phyloP scores from a whole-genome alignment of 495 filamentous ascomycete species.

The Cairneyella variabilis region DNA sequence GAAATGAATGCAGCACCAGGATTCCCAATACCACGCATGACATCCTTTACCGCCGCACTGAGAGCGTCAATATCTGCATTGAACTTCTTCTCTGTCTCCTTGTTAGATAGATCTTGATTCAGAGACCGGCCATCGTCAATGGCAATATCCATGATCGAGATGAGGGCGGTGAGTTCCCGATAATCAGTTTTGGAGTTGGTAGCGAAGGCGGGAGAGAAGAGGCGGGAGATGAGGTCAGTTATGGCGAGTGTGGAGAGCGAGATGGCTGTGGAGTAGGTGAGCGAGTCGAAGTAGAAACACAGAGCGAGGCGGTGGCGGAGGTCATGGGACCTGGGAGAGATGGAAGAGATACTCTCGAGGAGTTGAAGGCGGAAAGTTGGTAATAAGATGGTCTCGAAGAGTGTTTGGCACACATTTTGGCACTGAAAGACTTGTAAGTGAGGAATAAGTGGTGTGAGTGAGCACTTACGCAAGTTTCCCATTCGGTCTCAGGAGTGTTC shows the following conservation, averaged over 20 bases:
- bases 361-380: constrained; percentile 55
- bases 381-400: constrained; percentile 45
- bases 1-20: constrained; percentile 67
- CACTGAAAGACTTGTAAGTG: constrained; percentile 45
- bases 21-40: constrained; percentile 71
- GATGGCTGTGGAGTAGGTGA: constrained; percentile 29
- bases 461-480: constrained; percentile 21
- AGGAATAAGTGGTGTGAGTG: neutral
- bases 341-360: constrained; percentile 54
- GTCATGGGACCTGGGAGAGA: constrained; percentile 49
- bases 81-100: constrained; percentile 44
- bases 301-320: constrained; percentile 71
- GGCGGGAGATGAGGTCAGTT: constrained; percentile 43
- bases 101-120: constrained; percentile 26
- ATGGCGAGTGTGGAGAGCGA: constrained; percentile 46
- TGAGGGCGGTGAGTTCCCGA: constrained; percentile 55
- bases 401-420: constrained; percentile 45
- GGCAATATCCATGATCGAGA: constrained; percentile 66
- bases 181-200: constrained; percentile 60
- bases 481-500: constrained; percentile 10
- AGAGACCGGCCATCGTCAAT: constrained; percentile 57
- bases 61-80: constrained; percentile 67
- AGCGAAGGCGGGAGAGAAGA: constrained; percentile 47
- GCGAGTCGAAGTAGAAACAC: constrained; percentile 60
- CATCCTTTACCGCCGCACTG: constrained; percentile 54